phyloP scores from a whole-genome alignment of 1,284 basidiomycete genomes.

The Ceratorhiza oryzae-sativae region DNA sequence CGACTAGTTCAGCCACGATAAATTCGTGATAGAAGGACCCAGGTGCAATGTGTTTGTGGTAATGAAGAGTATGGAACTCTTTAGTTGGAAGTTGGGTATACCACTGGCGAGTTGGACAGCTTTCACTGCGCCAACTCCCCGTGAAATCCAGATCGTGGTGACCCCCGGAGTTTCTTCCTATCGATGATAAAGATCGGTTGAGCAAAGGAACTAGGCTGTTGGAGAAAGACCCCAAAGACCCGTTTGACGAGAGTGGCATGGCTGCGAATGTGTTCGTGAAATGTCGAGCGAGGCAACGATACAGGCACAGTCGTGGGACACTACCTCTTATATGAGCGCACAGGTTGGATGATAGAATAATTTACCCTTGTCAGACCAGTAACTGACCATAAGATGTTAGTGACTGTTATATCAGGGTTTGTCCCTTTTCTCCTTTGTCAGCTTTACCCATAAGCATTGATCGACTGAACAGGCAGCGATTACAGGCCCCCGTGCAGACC shows the following conservation, averaged over 20 bases:
- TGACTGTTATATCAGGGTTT: too few relatives aligned
- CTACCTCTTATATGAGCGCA: too few relatives aligned
- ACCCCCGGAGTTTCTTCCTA: neutral
- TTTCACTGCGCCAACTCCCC: neutral
- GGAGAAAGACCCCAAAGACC: neutral
- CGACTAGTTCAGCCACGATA: slow-evolving; percentile 2
- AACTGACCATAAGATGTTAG: too few relatives aligned
- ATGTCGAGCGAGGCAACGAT: too few relatives aligned
- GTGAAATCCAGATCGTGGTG: slow-evolving; percentile 3
- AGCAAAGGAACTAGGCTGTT: neutral
- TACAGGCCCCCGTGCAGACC: too few relatives aligned
- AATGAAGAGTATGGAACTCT: slow-evolving; percentile 1
- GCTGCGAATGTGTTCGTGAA: too few relatives aligned
- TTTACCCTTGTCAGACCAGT: too few relatives aligned
- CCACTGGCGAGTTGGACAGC: slow-evolving; percentile 14
- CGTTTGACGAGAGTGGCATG: neutral
- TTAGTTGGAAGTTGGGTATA: neutral
- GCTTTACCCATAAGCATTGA: too few relatives aligned
- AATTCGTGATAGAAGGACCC: slow-evolving; percentile 8
- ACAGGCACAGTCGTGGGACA: too few relatives aligned
- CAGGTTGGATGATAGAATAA: too few relatives aligned
- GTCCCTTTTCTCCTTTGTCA: too few relatives aligned
- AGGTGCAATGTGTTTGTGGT: slow-evolving; percentile 1
- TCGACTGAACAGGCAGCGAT: too few relatives aligned
- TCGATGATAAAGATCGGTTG: neutral